Evolutionary conservation across 768 basidiomycete genomes (phyloP), one percentile per base, ranked within the genome.

Genomic region (Boletus vinaceobasis): DNA sequence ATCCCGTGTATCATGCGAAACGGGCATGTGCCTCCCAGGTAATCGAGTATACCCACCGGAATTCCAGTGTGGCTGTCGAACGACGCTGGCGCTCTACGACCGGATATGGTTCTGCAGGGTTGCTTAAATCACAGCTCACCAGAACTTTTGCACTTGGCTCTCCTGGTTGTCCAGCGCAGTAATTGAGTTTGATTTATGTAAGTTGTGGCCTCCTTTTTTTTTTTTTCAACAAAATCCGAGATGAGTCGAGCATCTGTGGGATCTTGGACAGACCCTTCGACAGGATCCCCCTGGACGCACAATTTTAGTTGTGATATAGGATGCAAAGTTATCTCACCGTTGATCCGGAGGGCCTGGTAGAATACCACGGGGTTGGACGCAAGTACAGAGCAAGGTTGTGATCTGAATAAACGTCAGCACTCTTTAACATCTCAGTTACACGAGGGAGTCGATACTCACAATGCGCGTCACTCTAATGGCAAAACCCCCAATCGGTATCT

Each of bases 241-340:
- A 52, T 40, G n/a, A 23, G 46, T 40, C n/a, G 27, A 37, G 40
- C 17, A 43, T 37, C 32, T n/a, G 29, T 35, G 42, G 10, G 35
- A 47, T 45, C 43, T 50, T 36, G 46, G 36, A 40, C 11, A 40
- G 50, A 26, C 40, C 23, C 15, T 40, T 32, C 23, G 38, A 36
- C 19, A 45, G 13, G 43, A 49, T 39, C 32, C 38, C 36, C 35
- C 45, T 57, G 31, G 23, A 15, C 15, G 63, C 60, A 62, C 60
- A 60, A 68, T 62, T 57, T 58, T 49, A 60, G 63, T 53, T 62
- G 56, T 65, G 56, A 67, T 29, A 49, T 53, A 29, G 31, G 35
- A 42, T 35, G 26, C 42, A 61, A 48, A 47, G 43, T 39, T 55
- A 32, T 46, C 56, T 54, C 43, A 50, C 52, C 52, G 7, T 44